phyloP scores from a whole-genome alignment of 495 filamentous ascomycete genomes.

The Daldinia decipiens region DNA sequence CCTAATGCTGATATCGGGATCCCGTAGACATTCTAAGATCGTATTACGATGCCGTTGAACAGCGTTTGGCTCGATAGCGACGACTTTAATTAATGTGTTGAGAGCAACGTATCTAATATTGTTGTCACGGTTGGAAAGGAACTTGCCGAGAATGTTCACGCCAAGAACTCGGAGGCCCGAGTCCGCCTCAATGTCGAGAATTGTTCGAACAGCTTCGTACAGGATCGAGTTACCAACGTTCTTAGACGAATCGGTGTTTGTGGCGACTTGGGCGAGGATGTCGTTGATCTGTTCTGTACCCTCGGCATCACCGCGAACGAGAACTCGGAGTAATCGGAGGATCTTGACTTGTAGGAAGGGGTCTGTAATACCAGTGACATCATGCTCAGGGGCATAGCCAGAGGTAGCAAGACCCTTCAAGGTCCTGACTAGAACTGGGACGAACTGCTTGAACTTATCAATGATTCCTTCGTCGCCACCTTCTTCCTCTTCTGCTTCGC shows the following conservation, averaged over 20 bases:
- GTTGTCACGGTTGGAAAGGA: slow-evolving; percentile 96
- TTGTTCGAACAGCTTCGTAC: slow-evolving; percentile 96
- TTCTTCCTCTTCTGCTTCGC: slow-evolving; percentile 91
- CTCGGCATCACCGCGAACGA: slow-evolving; percentile 85
- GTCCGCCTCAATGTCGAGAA: slow-evolving; percentile 97
- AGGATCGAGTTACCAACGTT: slow-evolving; percentile 98
- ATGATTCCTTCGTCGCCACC: slow-evolving; percentile 85
- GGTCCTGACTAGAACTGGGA: slow-evolving; percentile 81
- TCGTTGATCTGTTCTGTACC: slow-evolving; percentile 98
- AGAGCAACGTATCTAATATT: slow-evolving; percentile 98
- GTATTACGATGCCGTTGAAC: slow-evolving; percentile 97
- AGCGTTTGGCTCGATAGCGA: slow-evolving; percentile 96
- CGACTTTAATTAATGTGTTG: slow-evolving; percentile 97
- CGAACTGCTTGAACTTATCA: slow-evolving; percentile 87
- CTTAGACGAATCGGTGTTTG: slow-evolving; percentile 97
- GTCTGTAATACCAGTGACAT: slow-evolving; percentile 97
- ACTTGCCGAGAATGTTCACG: slow-evolving; percentile 98
- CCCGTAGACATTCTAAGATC: slow-evolving; percentile 93
- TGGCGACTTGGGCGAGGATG: slow-evolving; percentile 96
- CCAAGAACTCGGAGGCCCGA: slow-evolving; percentile 91
- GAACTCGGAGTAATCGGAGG: slow-evolving; percentile 80
- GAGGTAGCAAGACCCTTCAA: slow-evolving; percentile 92
- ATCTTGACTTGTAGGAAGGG: slow-evolving; percentile 99
- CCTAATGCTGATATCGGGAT: slow-evolving; percentile 98
- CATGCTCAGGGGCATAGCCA: slow-evolving; percentile 97